Percentiles rank a stretch among this genome's conserved stretches.
Conservation (phyloP, 2,329 filamentous ascomycete species). For the Elsinoe australis region DNA sequence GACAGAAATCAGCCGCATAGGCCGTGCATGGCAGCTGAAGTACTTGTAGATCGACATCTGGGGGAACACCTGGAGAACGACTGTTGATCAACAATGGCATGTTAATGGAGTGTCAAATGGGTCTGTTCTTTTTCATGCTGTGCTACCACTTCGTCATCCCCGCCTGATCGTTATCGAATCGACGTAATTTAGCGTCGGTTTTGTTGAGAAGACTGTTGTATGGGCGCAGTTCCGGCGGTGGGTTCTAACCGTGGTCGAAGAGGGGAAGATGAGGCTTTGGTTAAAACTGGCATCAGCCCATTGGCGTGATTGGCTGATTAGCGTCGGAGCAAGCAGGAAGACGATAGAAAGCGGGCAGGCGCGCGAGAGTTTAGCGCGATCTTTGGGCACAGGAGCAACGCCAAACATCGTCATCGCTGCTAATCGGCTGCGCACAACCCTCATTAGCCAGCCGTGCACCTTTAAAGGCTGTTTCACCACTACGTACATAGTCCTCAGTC, state of each 20-base stretch:
- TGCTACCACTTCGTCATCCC: too few species aligned
- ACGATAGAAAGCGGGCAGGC: not conserved
- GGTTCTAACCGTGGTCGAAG: constrained; percentile 14
- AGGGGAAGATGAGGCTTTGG: constrained; percentile 14
- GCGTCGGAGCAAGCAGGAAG: constrained; percentile 9
- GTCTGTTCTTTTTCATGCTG: too few species aligned
- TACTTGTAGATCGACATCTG: constrained; percentile 7
- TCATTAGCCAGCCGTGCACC: not conserved
- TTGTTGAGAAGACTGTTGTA: constrained; percentile 8
- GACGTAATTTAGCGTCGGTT: not conserved
- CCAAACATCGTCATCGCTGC: not conserved
- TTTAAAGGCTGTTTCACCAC: not conserved
- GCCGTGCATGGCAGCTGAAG: not conserved
- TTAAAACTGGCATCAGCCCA: not conserved
- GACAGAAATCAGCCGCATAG: constrained; percentile 10
- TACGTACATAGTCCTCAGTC: constrained; percentile 5
- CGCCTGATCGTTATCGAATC: too few species aligned
- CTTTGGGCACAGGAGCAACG: not conserved
- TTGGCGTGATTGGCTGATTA: constrained; percentile 6
- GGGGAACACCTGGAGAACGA: constrained; percentile 10
- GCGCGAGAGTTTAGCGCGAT: constrained; percentile 1
- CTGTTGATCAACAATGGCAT: not conserved
- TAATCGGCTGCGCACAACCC: not conserved
- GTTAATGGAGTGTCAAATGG: too few species aligned
- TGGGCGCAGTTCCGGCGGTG: not conserved